Conservation (phyloP, 306 rosid genomes). For the Comarum palustre region DNA sequence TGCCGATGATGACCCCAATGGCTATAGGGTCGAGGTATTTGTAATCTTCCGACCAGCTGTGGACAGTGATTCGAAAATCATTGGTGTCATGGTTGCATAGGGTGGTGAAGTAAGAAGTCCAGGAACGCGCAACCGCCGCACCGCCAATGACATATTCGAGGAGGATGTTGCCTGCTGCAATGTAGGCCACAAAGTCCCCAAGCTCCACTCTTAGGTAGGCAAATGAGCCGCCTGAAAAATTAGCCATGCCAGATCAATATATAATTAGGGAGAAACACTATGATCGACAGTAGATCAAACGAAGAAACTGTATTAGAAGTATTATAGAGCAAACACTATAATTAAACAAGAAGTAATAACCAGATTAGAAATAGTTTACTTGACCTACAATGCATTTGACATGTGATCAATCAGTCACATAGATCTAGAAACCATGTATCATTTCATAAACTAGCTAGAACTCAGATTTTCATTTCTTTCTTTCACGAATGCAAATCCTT, state of each 20-base stretch:
- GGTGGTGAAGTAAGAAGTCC: constrained; percentile 87
- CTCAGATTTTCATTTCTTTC: neutral
- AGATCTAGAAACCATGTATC: neutral
- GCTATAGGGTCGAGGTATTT: constrained; percentile 70
- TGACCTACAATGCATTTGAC: no score
- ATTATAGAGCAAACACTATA: no score
- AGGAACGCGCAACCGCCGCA: constrained; percentile 76
- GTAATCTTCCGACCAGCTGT: constrained; percentile 19
- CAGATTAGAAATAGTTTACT: no score
- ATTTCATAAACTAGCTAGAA: neutral
- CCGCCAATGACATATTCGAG: constrained; percentile 60
- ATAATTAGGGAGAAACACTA: neutral
- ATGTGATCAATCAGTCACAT: no score
- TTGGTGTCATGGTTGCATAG: constrained; percentile 46
- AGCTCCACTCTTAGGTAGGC: constrained; percentile 81
- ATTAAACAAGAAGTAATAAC: no score
- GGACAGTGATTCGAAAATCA: constrained; percentile 52
- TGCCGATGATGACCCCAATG: constrained; percentile 35
- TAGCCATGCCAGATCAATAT: neutral
- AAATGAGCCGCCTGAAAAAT: constrained; percentile 66
- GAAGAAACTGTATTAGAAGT: neutral
- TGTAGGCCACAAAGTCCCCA: constrained; percentile 75
- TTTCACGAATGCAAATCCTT: neutral
- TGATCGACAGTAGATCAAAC: neutral
- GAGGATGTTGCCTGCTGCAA: constrained; percentile 79